Percentiles rank a stretch among this genome's conserved stretches.
phyloP scores from a whole-genome alignment of 179 eudicot species.

The Actinidia polygama region DNA sequence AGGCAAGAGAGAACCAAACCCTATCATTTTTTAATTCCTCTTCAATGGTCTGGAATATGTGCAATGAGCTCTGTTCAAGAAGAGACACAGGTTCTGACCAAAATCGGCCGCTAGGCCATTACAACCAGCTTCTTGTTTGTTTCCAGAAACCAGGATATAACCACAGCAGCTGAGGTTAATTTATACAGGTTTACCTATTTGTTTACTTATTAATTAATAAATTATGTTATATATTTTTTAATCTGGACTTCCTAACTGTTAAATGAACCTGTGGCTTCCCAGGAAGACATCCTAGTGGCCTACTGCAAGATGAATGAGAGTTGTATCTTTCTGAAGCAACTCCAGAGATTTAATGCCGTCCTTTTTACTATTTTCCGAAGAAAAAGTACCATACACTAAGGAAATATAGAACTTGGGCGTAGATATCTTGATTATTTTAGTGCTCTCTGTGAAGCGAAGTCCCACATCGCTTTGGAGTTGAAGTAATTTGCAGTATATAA shows the following conservation, averaged over 20 bases:
- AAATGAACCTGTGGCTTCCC: conserved; percentile 7
- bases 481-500: too few relatives aligned
- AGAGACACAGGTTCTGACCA: background rate
- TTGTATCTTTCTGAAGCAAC: too few relatives aligned
- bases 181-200: background rate
- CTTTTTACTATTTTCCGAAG: too few relatives aligned
- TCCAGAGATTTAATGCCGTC: too few relatives aligned
- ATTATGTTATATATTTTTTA: background rate
- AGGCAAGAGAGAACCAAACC: background rate
- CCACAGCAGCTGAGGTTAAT: background rate
- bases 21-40: background rate
- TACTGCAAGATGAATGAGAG: background rate
- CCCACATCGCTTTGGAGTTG: too few relatives aligned
- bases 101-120: background rate
- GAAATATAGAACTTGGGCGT: too few relatives aligned
- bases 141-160: background rate
- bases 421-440: too few relatives aligned
- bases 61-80: background rate
- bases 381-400: too few relatives aligned
- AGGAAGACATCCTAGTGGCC: background rate
- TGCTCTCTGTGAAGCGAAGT: too few relatives aligned
- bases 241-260: background rate
- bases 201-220: background rate
- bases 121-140: background rate
- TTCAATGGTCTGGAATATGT: background rate